Percentiles rank a stretch among this genome's conserved stretches.
Conservation (phyloP, 1,284 basidiomycete genomes). For the Ceratobasidium sp. region DNA sequence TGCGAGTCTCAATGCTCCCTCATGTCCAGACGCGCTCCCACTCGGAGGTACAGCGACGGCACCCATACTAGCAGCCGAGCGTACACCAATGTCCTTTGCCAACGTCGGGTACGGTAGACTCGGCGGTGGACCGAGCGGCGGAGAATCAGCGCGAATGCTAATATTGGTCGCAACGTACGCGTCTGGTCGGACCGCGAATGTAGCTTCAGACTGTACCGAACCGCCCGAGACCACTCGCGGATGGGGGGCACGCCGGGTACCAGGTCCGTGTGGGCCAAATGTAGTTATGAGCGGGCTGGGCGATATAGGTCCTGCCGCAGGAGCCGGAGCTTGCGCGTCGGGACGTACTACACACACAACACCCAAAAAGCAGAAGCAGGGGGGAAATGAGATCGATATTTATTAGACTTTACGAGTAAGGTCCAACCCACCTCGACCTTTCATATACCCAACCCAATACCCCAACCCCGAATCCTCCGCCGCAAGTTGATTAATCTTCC, state of each 20-base stretch:
- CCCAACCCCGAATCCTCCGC: conserved; percentile 82
- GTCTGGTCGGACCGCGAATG: conserved; percentile 82
- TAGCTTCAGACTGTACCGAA: conserved; percentile 78
- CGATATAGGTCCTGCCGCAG: conserved; percentile 51
- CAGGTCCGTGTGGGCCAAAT: conserved; percentile 32
- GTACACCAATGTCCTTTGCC: conserved; percentile 54
- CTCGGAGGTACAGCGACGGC: conserved; percentile 51
- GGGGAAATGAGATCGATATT: background rate
- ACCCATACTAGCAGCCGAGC: conserved; percentile 30
- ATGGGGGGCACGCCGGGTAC: conserved; percentile 52
- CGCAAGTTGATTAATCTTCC: conserved; percentile 83
- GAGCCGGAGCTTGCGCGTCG: conserved; percentile 48
- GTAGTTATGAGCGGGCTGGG: conserved; percentile 14
- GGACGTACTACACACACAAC: conserved; percentile 46
- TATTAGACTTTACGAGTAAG: conserved; percentile 3
- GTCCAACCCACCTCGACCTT: conserved; percentile 66
- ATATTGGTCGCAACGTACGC: conserved; percentile 84
- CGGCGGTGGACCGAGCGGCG: conserved; percentile 69
- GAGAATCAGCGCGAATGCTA: conserved; percentile 61
- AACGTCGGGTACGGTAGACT: conserved; percentile 81
- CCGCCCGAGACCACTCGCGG: conserved; percentile 75
- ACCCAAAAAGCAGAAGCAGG: conserved; percentile 15
- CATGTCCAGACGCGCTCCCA: background rate
- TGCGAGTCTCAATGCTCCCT: conserved; percentile 8
- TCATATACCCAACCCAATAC: conserved; percentile 78